phyloP scores from a whole-genome alignment of 139 green algal species.

The Chloropicon primus region DNA sequence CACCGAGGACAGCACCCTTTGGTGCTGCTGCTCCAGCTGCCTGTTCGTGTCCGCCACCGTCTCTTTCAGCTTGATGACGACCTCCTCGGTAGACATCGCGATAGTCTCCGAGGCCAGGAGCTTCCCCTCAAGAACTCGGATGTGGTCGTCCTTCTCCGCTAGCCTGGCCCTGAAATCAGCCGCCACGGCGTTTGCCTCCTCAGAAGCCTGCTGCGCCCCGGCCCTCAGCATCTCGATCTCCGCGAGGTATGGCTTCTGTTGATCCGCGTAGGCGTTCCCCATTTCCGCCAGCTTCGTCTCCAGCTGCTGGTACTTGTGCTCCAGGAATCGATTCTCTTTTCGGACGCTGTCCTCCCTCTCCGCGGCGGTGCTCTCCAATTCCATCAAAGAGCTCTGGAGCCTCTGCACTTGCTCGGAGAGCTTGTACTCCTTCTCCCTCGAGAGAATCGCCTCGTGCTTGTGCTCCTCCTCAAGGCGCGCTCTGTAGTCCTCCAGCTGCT shows the following conservation, averaged over 20 bases:
- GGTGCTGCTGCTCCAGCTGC: constrained; percentile 10
- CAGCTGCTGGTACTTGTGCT: background rate
- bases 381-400: background rate
- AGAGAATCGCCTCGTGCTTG: background rate
- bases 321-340: background rate
- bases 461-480: background rate
- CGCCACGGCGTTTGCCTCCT: background rate
- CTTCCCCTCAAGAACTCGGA: constrained; percentile 9
- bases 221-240: background rate
- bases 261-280: background rate
- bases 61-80: background rate
- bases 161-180: constrained; percentile 4
- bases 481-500: background rate
- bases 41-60: background rate
- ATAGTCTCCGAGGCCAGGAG: constrained; percentile 1
- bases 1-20: constrained; percentile 13
- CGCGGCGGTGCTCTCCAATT: background rate
- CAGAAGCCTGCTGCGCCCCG: constrained; percentile 9
- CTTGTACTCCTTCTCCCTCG: background rate
- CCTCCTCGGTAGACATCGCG: constrained; percentile 6
- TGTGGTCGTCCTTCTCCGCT: constrained; percentile 12
- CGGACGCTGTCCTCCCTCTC: background rate
- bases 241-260: background rate
- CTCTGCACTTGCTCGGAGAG: background rate
- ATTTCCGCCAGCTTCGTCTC: background rate